Base-by-base conservation (phyloP, 495 filamentous ascomycete genomes). In the Oleoguttula mirabilis region DNA sequence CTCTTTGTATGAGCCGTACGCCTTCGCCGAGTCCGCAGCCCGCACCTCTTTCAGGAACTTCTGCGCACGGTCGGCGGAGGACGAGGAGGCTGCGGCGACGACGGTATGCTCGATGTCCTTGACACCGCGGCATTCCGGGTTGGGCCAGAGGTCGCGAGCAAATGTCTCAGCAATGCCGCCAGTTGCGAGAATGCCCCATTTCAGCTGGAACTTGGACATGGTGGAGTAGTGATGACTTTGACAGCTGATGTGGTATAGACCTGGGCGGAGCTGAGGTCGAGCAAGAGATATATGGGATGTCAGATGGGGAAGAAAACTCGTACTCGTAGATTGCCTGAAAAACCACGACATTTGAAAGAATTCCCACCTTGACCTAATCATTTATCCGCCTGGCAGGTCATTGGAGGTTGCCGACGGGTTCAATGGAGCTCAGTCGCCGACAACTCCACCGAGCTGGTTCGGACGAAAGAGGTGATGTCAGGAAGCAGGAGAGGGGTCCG, bases 91-190 rank as follows among this genome's bases (percentile, higher is more conserved):
- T 15, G 77, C 88, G 17, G 87, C 88, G 19, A 75, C 71, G 36
- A 95, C 66, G 56, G 74, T 70, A 68, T 95, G 90, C 32, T 69
- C 66, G 53, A 95, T 66, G 54, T 94, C 85, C 44, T 69, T 63
- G 39, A 80, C 80, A 32, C 68, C 67, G 41, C 88, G 83, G 25
- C 66, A 68, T 11, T 71, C 67, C n/a, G 88, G 80, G 60, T 86
- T 79, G 50, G 71, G 68, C 43, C 87, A 76, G 34, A 96, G 77
- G 59, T 94, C 88, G 62, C 79, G 78, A 45, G 78, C 71, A 67
- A 95, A 95, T 37, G 65, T 71, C 57, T 77, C 68, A 21, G 84
- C 84, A 47, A 90, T 88, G 57, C 80, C 72, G 39, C 84, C 83
- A 16, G 83, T 88, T 52, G 83, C 84, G 68, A 57, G 48, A 42